phyloP scores from a whole-genome alignment of 2,329 filamentous ascomycete genomes.

The Xylariaceae sp. region DNA sequence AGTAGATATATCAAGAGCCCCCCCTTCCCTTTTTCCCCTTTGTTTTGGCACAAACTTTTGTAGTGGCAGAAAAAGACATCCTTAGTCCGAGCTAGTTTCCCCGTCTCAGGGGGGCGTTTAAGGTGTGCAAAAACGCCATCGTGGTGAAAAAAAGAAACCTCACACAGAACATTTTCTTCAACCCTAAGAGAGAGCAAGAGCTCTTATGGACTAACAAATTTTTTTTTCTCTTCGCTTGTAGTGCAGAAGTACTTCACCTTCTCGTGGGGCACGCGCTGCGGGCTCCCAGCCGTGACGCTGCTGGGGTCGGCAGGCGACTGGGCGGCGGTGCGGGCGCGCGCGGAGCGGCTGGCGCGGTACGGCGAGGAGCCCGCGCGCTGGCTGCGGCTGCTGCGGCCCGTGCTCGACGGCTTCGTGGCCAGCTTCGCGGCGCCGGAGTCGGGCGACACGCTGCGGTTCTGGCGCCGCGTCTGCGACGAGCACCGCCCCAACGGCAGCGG shows the following conservation, averaged over 20 bases:
- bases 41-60: too few species aligned
- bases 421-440: conserved; percentile 37
- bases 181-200: too few species aligned
- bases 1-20: too few species aligned
- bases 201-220: too few species aligned
- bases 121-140: too few species aligned
- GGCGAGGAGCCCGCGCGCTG: conserved; percentile 31
- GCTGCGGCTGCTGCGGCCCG: conserved; percentile 31
- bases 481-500: conserved; percentile 39
- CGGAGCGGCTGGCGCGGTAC: conserved; percentile 26
- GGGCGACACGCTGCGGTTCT: conserved; percentile 32
- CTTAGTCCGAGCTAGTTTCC: too few species aligned
- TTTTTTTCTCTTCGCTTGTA: too few species aligned
- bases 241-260: conserved; percentile 52
- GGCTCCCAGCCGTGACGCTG: conserved; percentile 55
- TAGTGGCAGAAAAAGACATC: too few species aligned
- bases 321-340: conserved; percentile 33
- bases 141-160: too few species aligned
- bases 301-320: conserved; percentile 52
- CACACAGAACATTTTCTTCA: too few species aligned
- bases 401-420: conserved; percentile 37
- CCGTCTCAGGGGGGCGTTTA: too few species aligned
- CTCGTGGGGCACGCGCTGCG: conserved; percentile 42
- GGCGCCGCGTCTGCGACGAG: conserved; percentile 38
- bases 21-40: too few species aligned